Evolutionary conservation across 306 rosid species (phyloP).

Genomic region (Quercus robur): DNA sequence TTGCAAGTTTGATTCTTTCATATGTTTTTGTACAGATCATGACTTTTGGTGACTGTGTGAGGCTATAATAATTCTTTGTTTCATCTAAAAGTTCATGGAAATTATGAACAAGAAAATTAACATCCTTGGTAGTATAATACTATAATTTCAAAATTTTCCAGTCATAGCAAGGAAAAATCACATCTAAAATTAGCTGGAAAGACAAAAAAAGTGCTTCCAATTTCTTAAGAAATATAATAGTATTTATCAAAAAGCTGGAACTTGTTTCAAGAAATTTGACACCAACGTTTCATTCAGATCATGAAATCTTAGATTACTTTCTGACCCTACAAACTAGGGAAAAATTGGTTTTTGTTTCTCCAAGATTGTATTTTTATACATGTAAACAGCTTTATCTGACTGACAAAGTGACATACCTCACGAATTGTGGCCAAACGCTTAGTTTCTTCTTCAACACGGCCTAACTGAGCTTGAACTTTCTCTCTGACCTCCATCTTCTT

Average conservation of each 20-base stretch:
- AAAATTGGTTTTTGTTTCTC: background rate
- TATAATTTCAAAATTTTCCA: background rate
- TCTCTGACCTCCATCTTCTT: conserved; percentile 95
- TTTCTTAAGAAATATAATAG: background rate
- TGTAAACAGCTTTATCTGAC: background rate
- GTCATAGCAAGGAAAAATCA: background rate
- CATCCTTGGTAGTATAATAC: background rate
- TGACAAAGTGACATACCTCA: conserved; percentile 48
- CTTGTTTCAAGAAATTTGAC: background rate
- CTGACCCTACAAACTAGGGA: background rate
- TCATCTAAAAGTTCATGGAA: background rate
- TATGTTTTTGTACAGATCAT: conserved; percentile 9
- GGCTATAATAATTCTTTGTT: background rate
- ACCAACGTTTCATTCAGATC: background rate
- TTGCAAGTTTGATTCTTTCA: background rate
- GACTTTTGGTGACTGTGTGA: background rate
- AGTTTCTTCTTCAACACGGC: conserved; percentile 94
- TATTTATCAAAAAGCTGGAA: background rate
- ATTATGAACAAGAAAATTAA: background rate
- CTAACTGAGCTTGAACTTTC: conserved; percentile 82
- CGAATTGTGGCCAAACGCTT: conserved; percentile 90
- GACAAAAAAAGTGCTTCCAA: background rate
- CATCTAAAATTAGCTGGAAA: background rate
- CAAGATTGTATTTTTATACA: background rate
- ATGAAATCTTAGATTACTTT: background rate